Percentiles rank a stretch among this genome's conserved stretches.
These are phyloP conservation scores for Musa beccarii DNA, from an alignment of 176 grass and related monocot genomes.

Conservation along the genomic window DNA sequence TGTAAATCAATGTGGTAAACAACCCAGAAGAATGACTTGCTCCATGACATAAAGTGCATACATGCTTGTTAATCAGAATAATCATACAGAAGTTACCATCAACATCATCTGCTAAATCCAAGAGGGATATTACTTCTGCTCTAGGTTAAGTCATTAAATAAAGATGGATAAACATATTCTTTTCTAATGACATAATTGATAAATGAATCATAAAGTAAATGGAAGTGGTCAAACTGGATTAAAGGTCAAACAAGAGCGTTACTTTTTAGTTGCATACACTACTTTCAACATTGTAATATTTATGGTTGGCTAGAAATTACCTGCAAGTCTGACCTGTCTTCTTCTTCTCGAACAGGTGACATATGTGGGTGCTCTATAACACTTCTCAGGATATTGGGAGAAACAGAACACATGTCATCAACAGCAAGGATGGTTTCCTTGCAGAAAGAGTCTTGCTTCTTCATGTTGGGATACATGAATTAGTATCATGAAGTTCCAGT, in stretches of 20 bases:
- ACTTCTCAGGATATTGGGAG: conserved; percentile 32
- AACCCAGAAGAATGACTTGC: neutral
- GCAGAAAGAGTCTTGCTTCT: conserved; percentile 53
- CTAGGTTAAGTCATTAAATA: too few species aligned
- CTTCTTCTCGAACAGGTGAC: conserved; percentile 67
- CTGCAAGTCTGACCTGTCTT: conserved; percentile 21
- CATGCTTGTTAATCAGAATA: neutral
- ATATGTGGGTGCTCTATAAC: conserved; percentile 63
- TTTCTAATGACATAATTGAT: neutral
- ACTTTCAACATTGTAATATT: neutral
- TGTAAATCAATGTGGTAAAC: neutral
- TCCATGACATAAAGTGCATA: neutral
- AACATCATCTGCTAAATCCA: neutral
- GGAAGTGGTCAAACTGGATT: neutral
- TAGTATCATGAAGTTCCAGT: neutral
- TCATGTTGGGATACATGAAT: neutral
- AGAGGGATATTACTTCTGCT: neutral
- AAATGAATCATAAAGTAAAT: neutral
- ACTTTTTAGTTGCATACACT: neutral
- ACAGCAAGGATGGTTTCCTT: conserved; percentile 6
- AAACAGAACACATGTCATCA: conserved; percentile 12
- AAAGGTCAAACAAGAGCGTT: neutral
- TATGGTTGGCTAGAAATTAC: conserved; percentile 33
- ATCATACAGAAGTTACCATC: neutral
- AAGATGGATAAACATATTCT: too few species aligned